These are phyloP conservation scores for Drechslerella dactyloides DNA, from an alignment of 2,329 filamentous ascomycete genomes.

Conservation along the genomic window DNA sequence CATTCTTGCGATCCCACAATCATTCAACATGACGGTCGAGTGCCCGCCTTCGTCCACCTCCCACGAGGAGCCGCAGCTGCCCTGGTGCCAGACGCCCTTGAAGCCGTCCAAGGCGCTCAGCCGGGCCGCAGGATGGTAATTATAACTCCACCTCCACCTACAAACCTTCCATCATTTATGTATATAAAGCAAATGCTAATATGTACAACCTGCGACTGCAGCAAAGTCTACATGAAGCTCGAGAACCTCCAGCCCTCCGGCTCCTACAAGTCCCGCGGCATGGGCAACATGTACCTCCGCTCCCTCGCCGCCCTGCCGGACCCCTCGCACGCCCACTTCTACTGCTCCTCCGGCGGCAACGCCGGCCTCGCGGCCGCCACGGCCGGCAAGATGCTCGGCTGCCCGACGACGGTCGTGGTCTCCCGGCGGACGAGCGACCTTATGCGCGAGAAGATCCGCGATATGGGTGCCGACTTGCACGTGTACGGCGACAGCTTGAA, in stretches of 20 bases:
- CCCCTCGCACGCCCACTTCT: constrained; percentile 69
- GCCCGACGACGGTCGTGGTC: constrained; percentile 76
- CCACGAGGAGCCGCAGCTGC: constrained; percentile 56
- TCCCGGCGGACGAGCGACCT: constrained; percentile 69
- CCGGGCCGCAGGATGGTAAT: constrained; percentile 73
- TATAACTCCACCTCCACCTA: constrained; percentile 35
- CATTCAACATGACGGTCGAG: constrained; percentile 51
- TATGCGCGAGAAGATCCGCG: constrained; percentile 74
- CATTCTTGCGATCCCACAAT: constrained; percentile 16
- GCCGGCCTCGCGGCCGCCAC: constrained; percentile 81
- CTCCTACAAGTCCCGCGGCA: constrained; percentile 82
- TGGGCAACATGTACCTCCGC: constrained; percentile 73
- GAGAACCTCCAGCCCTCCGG: constrained; percentile 84
- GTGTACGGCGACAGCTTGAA: constrained; percentile 72
- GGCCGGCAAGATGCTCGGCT: constrained; percentile 69
- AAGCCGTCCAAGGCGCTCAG: constrained; percentile 72
- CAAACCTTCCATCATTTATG: not conserved
- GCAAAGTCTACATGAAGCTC: constrained; percentile 83
- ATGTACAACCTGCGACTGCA: constrained; percentile 55
- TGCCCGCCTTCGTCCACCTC: constrained; percentile 35
- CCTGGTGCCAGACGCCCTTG: constrained; percentile 76
- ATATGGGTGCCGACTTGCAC: constrained; percentile 73
- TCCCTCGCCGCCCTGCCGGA: constrained; percentile 58
- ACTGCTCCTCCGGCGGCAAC: constrained; percentile 80
- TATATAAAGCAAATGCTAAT: constrained; percentile 27